phyloP scores from a whole-genome alignment of 371 early-diverging fungal species.

The Mucor saturninus region DNA sequence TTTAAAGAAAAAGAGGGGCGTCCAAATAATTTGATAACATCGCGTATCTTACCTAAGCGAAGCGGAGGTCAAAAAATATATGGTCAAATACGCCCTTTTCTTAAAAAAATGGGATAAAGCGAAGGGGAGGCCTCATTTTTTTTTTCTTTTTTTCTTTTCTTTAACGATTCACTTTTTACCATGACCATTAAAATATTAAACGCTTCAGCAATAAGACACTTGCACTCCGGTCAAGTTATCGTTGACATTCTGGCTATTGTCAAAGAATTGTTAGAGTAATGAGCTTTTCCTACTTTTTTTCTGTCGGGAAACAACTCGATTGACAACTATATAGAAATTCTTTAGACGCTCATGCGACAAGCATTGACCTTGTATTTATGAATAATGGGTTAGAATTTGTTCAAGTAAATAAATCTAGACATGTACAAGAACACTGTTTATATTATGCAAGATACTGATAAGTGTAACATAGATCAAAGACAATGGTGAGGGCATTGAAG shows the following conservation, averaged over 20 bases:
- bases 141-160: too few species aligned
- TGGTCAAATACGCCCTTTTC: too few species aligned
- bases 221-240: slow-evolving; percentile 44
- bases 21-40: too few species aligned
- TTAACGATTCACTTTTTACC: too few species aligned
- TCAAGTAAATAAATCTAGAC: slow-evolving; percentile 21
- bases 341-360: slow-evolving; percentile 48
- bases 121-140: too few species aligned
- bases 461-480: slow-evolving; percentile 49
- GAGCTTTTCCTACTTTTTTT: not conserved
- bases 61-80: too few species aligned
- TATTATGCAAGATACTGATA: not conserved
- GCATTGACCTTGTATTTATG: slow-evolving; percentile 42
- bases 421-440: not conserved
- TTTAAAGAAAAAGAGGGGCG: too few species aligned
- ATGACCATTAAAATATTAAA: slow-evolving; percentile 13
- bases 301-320: not conserved
- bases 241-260: slow-evolving; percentile 28
- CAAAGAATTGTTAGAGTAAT: slow-evolving; percentile 49
- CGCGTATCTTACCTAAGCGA: too few species aligned
- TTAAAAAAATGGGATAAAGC: too few species aligned
- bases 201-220: slow-evolving; percentile 17
- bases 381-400: slow-evolving; percentile 44
- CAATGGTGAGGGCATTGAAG: slow-evolving; percentile 64
- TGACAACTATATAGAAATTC: slow-evolving; percentile 43